phyloP scores from a whole-genome alignment of 2,329 filamentous ascomycete species.

The Pyrenochaeta sp. region DNA sequence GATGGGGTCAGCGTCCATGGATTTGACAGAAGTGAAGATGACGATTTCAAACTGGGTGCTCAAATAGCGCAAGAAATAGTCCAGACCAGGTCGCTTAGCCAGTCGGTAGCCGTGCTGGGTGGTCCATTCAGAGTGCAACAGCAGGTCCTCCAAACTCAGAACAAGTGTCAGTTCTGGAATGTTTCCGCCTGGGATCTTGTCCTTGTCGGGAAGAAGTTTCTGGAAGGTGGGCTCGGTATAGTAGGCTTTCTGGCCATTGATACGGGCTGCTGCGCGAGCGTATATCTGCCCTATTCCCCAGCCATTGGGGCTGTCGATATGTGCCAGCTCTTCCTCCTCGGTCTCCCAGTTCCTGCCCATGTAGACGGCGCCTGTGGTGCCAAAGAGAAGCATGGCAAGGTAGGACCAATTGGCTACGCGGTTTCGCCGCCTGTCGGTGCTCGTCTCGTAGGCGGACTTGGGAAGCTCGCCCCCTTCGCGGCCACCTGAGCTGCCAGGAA shows the following conservation, averaged over 20 bases:
- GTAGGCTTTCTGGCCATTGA: constrained; percentile 80
- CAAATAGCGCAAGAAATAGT: constrained; percentile 97
- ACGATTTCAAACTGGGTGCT: constrained; percentile 98
- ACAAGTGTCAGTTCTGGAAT: constrained; percentile 92
- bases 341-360: constrained; percentile 87
- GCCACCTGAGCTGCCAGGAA: constrained; percentile 52
- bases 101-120: constrained; percentile 94
- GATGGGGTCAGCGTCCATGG: constrained; percentile 82
- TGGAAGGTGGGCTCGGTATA: constrained; percentile 96
- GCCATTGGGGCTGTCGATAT: constrained; percentile 78
- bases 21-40: constrained; percentile 89
- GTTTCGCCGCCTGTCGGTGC: constrained; percentile 81
- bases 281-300: constrained; percentile 81
- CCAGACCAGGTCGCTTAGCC: constrained; percentile 91
- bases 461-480: constrained; percentile 72
- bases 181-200: constrained; percentile 63
- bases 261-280: constrained; percentile 77
- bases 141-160: constrained; percentile 88
- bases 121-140: constrained; percentile 94
- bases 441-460: constrained; percentile 86
- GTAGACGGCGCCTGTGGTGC: constrained; percentile 70
- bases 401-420: constrained; percentile 80
- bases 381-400: constrained; percentile 63
- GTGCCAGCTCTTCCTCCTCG: constrained; percentile 72
- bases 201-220: constrained; percentile 84